phyloP scores from a whole-genome alignment of 805 yeast species.

The Komagataella kurtzmanii region DNA sequence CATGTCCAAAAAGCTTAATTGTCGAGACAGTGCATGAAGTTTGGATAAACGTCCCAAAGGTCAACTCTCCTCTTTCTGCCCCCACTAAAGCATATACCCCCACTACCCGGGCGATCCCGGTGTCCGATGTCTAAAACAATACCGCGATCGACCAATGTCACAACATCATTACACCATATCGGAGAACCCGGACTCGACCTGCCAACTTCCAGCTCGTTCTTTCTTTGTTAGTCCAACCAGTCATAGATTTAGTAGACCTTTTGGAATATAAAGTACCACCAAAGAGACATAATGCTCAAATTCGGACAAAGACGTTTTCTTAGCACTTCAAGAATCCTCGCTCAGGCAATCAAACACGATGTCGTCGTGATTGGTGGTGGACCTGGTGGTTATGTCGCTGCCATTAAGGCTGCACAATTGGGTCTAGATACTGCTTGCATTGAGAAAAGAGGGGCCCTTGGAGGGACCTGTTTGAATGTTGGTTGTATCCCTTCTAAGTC shows the following conservation, averaged over 20 bases:
- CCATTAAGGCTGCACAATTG: constrained; percentile 96
- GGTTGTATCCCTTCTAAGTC: constrained; percentile 99
- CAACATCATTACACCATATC: neutral
- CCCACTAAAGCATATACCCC: neutral
- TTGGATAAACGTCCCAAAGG: neutral
- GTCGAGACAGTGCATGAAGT: neutral
- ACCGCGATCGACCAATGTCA: neutral
- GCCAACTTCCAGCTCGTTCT: neutral
- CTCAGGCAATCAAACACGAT: constrained; percentile 46
- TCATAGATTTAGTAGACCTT: neutral
- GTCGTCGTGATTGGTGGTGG: constrained; percentile 97
- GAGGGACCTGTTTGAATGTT: constrained; percentile 97
- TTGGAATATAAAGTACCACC: neutral
- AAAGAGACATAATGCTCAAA: neutral
- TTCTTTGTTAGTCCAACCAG: neutral
- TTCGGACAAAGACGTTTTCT: neutral
- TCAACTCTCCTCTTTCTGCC: too few species aligned
- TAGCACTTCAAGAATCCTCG: neutral
- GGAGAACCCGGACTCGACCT: neutral
- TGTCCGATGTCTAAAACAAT: neutral
- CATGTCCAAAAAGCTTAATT: too few species aligned
- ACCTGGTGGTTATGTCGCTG: constrained; percentile 99
- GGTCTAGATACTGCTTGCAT: constrained; percentile 92
- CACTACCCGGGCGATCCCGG: neutral
- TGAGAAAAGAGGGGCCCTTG: constrained; percentile 91